phyloP scores from a whole-genome alignment of 2,329 filamentous ascomycete genomes.

The Aureobasidium melanogenum region DNA sequence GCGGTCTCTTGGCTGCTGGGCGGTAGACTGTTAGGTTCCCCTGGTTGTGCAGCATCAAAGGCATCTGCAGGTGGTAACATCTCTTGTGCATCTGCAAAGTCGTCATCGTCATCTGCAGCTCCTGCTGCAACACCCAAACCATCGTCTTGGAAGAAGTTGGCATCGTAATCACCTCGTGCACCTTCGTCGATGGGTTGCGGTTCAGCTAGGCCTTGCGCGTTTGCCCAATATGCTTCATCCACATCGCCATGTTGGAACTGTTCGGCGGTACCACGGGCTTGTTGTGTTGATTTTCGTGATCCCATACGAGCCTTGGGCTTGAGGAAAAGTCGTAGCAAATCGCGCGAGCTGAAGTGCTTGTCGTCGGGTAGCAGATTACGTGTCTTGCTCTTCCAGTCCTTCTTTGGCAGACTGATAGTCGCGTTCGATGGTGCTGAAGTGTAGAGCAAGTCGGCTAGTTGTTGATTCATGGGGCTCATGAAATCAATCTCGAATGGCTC shows the following conservation, averaged over 20 bases:
- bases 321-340: constrained; percentile 80
- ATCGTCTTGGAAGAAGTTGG: constrained; percentile 94
- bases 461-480: constrained; percentile 59
- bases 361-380: constrained; percentile 91
- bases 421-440: constrained; percentile 72
- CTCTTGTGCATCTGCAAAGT: constrained; percentile 74
- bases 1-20: constrained; percentile 43
- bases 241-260: constrained; percentile 61
- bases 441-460: constrained; percentile 67
- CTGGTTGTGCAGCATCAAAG: constrained; percentile 30
- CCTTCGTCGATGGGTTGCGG: constrained; percentile 30
- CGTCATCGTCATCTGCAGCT: constrained; percentile 59
- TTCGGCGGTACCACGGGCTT: constrained; percentile 29
- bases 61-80: constrained; percentile 61
- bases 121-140: constrained; percentile 59
- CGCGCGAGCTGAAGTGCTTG: constrained; percentile 94
- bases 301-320: constrained; percentile 86
- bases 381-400: constrained; percentile 91
- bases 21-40: constrained; percentile 23
- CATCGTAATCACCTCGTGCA: constrained; percentile 76
- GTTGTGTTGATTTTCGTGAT: constrained; percentile 48
- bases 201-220: constrained; percentile 47
- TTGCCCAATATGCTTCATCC: constrained; percentile 92
- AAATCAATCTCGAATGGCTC: constrained; percentile 96
- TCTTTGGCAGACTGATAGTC: constrained; percentile 77